A percentile compares a stretch with the other conserved stretches of the same genome.
These are phyloP conservation scores for Nymphaea thermarum DNA, from an alignment of 164 flowering plant genomes.

Conservation along the genomic window DNA sequence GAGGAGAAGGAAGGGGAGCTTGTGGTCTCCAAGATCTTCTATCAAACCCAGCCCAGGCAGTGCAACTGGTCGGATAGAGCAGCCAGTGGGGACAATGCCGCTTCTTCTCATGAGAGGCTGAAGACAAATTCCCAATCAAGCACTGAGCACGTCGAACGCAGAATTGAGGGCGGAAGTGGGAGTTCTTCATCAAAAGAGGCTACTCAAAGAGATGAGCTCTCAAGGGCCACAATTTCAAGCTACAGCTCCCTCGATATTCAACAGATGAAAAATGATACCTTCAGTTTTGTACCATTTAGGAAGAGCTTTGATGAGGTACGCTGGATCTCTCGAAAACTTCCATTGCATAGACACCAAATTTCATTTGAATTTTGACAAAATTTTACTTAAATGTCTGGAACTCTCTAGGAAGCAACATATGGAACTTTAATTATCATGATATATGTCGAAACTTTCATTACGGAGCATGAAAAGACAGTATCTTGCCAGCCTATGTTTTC, in stretches of 20 bases:
- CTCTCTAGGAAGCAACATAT: neutral
- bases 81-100: conserved; percentile 26
- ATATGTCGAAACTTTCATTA: too few species aligned
- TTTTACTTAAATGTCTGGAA: neutral
- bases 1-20: conserved; percentile 99
- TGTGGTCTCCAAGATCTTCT: conserved; percentile 94
- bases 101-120: conserved; percentile 26
- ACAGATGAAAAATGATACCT: conserved; percentile 50
- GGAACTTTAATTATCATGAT: too few species aligned
- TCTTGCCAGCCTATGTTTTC: too few species aligned
- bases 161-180: conserved; percentile 29
- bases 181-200: conserved; percentile 48
- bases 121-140: neutral
- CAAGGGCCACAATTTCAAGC: conserved; percentile 31
- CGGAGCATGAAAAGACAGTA: too few species aligned
- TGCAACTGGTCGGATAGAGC: conserved; percentile 60
- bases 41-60: conserved; percentile 96
- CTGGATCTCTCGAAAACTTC: neutral
- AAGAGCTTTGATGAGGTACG: conserved; percentile 17
- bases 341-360: neutral
- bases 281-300: conserved; percentile 29
- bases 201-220: conserved; percentile 31
- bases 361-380: neutral
- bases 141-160: neutral
- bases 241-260: conserved; percentile 51